phyloP scores from a whole-genome alignment of 305 asterid species.

The Solanum chacoense region DNA sequence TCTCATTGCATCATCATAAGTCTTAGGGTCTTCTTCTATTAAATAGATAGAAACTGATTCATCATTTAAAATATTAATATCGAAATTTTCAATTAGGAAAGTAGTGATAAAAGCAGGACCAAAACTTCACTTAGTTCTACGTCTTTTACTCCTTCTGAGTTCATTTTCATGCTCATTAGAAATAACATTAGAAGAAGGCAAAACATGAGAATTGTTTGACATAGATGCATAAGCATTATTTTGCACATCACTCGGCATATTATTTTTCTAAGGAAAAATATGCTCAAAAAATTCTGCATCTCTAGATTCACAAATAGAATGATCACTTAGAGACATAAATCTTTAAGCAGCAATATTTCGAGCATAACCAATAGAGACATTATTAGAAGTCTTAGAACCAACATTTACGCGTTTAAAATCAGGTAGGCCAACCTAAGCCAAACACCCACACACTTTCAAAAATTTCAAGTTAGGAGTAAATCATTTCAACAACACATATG shows the following conservation, averaged over 20 bases:
- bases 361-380: not conserved
- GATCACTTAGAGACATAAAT: not conserved
- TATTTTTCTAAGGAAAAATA: not conserved
- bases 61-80: too few species aligned
- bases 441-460: not conserved
- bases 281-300: not conserved
- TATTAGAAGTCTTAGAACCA: not conserved
- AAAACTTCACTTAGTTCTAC: not conserved
- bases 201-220: not conserved
- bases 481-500: not conserved
- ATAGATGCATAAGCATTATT: not conserved
- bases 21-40: not conserved
- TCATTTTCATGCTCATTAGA: not conserved
- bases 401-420: not conserved
- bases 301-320: not conserved
- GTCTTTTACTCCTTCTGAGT: not conserved
- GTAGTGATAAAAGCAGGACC: not conserved
- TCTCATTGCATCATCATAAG: not conserved
- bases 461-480: too few species aligned
- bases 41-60: not conserved
- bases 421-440: not conserved
- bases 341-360: not conserved
- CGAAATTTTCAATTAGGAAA: not conserved
- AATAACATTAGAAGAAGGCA: not conserved
- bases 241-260: not conserved